Percentiles rank a stretch among this genome's conserved stretches.
phyloP scores from a whole-genome alignment of 805 yeast species.

The Candida krabiensis region DNA sequence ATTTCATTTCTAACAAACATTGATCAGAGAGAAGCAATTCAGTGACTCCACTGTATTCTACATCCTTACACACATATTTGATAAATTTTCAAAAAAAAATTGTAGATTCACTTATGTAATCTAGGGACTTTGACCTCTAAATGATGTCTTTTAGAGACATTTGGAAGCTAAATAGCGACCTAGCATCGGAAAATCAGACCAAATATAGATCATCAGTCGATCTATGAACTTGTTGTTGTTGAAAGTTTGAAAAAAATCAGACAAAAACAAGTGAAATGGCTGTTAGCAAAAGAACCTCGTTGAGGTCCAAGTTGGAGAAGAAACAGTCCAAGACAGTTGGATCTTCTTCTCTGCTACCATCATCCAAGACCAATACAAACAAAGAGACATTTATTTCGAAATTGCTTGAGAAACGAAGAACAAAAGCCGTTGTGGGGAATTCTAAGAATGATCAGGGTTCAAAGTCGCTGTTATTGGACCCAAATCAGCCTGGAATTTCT shows the following conservation, averaged over 20 bases:
- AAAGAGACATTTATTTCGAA: conserved; percentile 20
- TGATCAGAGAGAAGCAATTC: too few species aligned
- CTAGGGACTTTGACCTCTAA: too few species aligned
- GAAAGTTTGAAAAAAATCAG: too few species aligned
- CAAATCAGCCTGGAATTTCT: conserved; percentile 47
- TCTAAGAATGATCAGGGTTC: not conserved
- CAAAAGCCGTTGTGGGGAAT: not conserved
- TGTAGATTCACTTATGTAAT: too few species aligned
- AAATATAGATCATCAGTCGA: not conserved
- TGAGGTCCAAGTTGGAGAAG: conserved; percentile 42
- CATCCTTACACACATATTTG: too few species aligned
- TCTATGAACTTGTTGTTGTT: too few species aligned
- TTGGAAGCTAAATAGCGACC: too few species aligned
- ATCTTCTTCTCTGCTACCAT: conserved; percentile 22
- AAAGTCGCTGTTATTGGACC: conserved; percentile 20
- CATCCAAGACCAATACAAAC: conserved; percentile 24
- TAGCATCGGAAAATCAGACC: too few species aligned
- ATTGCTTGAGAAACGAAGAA: conserved; percentile 18
- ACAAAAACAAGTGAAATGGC: conserved; percentile 37
- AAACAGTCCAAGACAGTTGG: conserved; percentile 17
- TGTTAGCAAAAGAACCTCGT: conserved; percentile 46
- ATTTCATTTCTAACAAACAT: too few species aligned
- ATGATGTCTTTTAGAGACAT: too few species aligned
- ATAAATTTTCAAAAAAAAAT: too few species aligned
- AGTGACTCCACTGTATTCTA: too few species aligned